Evolutionary conservation across 2,329 filamentous ascomycete genomes (phyloP), one percentile per base, ranked within the genome.

Genomic region (Diaporthe citrichinensis): DNA sequence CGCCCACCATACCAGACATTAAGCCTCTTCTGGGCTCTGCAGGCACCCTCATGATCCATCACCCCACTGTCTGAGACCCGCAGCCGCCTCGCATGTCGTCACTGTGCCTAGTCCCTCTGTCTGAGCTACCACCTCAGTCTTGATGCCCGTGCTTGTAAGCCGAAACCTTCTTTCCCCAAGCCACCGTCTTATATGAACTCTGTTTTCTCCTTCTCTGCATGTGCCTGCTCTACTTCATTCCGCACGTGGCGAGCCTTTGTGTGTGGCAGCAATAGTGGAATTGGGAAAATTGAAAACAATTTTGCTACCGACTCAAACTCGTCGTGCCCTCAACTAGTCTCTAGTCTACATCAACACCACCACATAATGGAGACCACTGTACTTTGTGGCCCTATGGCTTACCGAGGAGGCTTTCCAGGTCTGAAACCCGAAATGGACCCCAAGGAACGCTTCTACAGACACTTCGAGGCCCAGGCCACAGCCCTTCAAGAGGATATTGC

Each of bases 371-470:
- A 76, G 58, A 53, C 65, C 15, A 58, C 74, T 15, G 49, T 74
- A 25, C 28, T 72, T 9, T 39, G 58, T 36, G 74, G 74, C 23
- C 76, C 73, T n/a, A 41, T 73, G 67, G 34, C 76, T 76, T 76
- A 78, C 62, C 65, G 76, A 46, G 75, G 77, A n/a, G 71, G 76
- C 23, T 79, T 77, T 71, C 78, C 77, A 76, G 79, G 79, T 59
- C 77, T 77, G 20, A 77, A 75, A 23, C 79, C 78, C 74, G 81
- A 81, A 62, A 85, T 86, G 84, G 87, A 89, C 75, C 85, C 91
- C 74, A 97, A 95, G 79, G 93, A 96, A 81, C 91, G 91, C 51
- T 98, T 98, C 86, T 96, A 96, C 83, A 91, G 92, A 79, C 93
- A 95, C 82, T 98, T 98, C 81, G 93, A 95, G 78, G 89, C 92